Base-by-base conservation (phyloP, 345 rosid genomes). In the Viola odorata region DNA sequence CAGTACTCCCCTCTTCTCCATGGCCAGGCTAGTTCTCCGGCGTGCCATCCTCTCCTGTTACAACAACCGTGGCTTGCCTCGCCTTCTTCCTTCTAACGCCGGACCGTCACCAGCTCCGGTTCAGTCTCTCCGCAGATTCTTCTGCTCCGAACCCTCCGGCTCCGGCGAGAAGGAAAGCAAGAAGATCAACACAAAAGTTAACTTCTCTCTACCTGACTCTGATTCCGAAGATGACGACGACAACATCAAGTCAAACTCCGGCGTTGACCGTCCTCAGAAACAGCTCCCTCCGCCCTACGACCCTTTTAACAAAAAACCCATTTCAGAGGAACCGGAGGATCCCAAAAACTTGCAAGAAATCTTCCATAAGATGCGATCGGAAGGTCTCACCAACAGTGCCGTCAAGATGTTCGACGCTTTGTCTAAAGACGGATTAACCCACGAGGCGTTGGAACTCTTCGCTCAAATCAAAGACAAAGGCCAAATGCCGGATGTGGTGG, bases 321-420 rank as follows among this genome's bases (percentile, higher is more conserved):
- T 57, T 0, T 36, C 80, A 5, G 80, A 82, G 40, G 83, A 83
- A 7, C 81, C 83, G 5, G 77, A 80, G 11, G 91, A 89, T 69
- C 86, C 95, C 23, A 69, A 74, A 62, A 75, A 89, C 76, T 73
- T 86, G 10, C 96, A 85, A 60, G 64, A 56, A 44, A 76, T 89
- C 61, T 87, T 86, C 68, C 91, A 87, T 53, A 72, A 79, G 45
- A 83, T 89, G 91, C 63, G 80, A 38, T 60, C 84, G 0, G 85
- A 81, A 12, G 69, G 89, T 3, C 80, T 89, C 0, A 53, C 66
- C 2, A 68, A 79, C 57, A 66, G 78, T 57, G 96, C 95, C 41
- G 80, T 80, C 67, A 87, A 85, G 83, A 87, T 87, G 95, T 87
- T 89, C 81, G 96, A 89, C 69, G 85, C 71, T 3, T 77, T 89